These are phyloP conservation scores for Rhodotorula babjevae DNA, from an alignment of 768 basidiomycete species.

Conservation along the genomic window DNA sequence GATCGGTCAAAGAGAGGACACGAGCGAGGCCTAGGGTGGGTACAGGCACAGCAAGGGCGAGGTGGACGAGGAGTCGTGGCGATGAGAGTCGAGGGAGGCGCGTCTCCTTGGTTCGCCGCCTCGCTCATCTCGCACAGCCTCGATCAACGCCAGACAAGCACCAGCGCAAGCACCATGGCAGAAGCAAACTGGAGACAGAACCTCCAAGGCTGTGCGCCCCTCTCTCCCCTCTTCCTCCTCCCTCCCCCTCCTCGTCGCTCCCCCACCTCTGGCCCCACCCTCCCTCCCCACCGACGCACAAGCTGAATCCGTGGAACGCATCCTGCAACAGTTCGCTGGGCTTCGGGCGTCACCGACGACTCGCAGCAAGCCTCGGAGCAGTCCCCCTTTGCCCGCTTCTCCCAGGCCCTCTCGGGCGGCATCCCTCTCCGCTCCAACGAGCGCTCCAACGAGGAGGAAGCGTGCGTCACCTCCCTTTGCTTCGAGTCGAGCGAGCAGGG, in stretches of 20 bases:
- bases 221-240: not conserved
- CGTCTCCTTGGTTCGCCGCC: too few species aligned
- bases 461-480: constrained; percentile 53
- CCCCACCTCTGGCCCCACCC: constrained; percentile 42
- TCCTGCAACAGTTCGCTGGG: constrained; percentile 61
- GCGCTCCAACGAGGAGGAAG: constrained; percentile 87
- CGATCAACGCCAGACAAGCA: too few species aligned
- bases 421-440: constrained; percentile 79
- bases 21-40: not conserved
- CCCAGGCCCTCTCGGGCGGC: constrained; percentile 76
- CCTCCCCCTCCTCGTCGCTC: not conserved
- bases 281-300: not conserved
- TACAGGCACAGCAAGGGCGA: not conserved
- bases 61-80: not conserved
- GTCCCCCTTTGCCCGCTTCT: constrained; percentile 73
- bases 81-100: too few species aligned
- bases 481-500: too few species aligned
- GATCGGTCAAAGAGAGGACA: too few species aligned
- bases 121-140: not conserved
- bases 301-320: too few species aligned
- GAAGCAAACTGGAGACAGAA: constrained; percentile 35
- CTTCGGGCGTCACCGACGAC: constrained; percentile 65
- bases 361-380: constrained; percentile 48
- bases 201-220: constrained; percentile 31
- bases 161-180: constrained; percentile 4